Evolutionary conservation across 164 flowering plant genomes (phyloP), one percentile per base, ranked within the genome.

Genomic region (Tinospora cordifolia): DNA sequence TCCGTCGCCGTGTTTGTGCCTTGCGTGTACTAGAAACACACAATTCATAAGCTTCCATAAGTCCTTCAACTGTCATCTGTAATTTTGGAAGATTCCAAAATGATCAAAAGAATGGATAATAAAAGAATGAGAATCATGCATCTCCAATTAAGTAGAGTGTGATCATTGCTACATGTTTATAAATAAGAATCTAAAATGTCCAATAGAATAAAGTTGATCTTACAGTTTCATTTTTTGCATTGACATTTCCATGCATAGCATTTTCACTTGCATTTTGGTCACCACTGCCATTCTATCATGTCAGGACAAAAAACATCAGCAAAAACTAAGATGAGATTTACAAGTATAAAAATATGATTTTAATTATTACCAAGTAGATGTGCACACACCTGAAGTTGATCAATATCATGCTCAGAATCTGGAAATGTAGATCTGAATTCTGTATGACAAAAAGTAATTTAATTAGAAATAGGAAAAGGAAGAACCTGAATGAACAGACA

Each of bases 61-160:
- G 88, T 57, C 84, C 75, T 66, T 62, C 85, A 47, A 84, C 90
- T 51, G 97, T 89, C 84, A 85, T 87, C 97, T 92, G 77, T 59
- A 8, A 75, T 27, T 30, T 14, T 39, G 41, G n/a, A 49, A 46
- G n/a, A 22, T 40, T 54, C 30, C 62, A 39, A 14, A n/a, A 74
- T 67, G 64, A 22, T 38, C 19, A 63, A 34, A 64, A 2, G 39
- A 54, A 38, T 40, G 13, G 27, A 47, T 26, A 12, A 26, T 39
- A n/a, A 60, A 22, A 12, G 21, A 36, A n/a, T 25, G 47, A 10
- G 47, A 14, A 44, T 10, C 12, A 44, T 44, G 9, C 0, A 10
- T 51, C 17, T 17, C n/a, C 58, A 51, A 30, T n/a, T 22, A n/a
- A 17, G 58, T 51, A 51, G 58, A 14, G 19, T 17, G 19, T 13